Conservation (phyloP, 108 stramenopile genomes). For the Cyclotella baltica region DNA sequence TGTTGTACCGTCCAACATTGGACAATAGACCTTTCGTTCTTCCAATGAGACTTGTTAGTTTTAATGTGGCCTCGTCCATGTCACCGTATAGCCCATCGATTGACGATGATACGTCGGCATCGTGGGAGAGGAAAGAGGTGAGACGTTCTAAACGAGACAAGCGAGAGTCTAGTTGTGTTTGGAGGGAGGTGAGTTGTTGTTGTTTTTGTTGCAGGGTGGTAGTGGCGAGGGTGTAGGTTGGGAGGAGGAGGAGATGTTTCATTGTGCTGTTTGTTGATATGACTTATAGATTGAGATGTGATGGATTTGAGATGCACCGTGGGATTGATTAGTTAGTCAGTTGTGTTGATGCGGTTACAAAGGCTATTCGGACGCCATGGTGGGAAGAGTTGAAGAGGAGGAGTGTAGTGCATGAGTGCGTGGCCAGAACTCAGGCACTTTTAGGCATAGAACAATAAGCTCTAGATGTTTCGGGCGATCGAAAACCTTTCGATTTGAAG, state of each 20-base stretch:
- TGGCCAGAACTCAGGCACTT: no score
- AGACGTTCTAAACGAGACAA: not conserved
- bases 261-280: not conserved
- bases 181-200: slow-evolving; percentile 3
- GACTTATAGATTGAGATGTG: no score
- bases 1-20: slow-evolving; percentile 1
- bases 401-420: no score
- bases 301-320: no score
- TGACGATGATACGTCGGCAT: not conserved
- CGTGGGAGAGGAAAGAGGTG: not conserved
- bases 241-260: not conserved
- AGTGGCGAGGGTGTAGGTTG: not conserved
- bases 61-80: not conserved
- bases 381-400: no score
- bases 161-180: not conserved
- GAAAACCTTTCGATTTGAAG: no score
- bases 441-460: no score
- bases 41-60: not conserved
- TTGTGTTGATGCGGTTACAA: no score
- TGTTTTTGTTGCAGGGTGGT: not conserved
- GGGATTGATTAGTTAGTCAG: no score
- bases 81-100: not conserved
- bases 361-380: no score
- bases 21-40: not conserved
- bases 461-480: no score